Evolutionary conservation across 169 alveolate species (phyloP).

Genomic region (Babesia ovis): DNA sequence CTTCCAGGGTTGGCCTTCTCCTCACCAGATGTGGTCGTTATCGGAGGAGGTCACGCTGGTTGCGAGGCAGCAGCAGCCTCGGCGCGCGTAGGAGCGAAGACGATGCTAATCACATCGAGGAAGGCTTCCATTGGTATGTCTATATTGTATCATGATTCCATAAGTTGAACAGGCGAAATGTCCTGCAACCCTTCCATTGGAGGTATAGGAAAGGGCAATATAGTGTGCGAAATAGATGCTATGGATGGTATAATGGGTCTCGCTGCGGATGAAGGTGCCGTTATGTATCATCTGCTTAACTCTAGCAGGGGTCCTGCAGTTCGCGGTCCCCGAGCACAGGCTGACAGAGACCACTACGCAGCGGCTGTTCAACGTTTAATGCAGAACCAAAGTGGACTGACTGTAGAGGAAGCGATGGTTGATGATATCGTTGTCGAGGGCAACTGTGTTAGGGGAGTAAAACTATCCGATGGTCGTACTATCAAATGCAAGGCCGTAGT

Average conservation of each 20-base stretch:
- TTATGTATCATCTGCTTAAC: slow-evolving; percentile 86
- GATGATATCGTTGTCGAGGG: slow-evolving; percentile 65
- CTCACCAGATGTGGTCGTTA: slow-evolving; percentile 79
- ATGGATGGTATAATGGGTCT: slow-evolving; percentile 89
- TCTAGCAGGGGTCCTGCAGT: slow-evolving; percentile 90
- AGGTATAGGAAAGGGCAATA: slow-evolving; percentile 91
- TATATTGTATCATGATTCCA: background rate
- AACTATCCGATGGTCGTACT: slow-evolving; percentile 61
- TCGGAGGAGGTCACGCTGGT: slow-evolving; percentile 95
- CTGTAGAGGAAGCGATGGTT: slow-evolving; percentile 65
- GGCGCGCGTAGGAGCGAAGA: slow-evolving; percentile 87
- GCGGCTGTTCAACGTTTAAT: slow-evolving; percentile 67
- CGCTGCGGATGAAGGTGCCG: slow-evolving; percentile 86
- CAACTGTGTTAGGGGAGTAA: slow-evolving; percentile 66
- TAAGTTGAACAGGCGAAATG: slow-evolving; percentile 72
- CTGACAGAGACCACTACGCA: slow-evolving; percentile 86
- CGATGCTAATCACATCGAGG: slow-evolving; percentile 83
- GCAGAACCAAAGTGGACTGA: slow-evolving; percentile 8
- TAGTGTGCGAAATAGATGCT: slow-evolving; percentile 91
- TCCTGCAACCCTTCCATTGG: slow-evolving; percentile 91
- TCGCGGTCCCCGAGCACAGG: slow-evolving; percentile 89
- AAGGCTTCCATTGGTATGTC: slow-evolving; percentile 72
- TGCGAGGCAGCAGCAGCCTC: slow-evolving; percentile 91
- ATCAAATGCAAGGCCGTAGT: slow-evolving; percentile 72
- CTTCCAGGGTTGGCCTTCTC: slow-evolving; percentile 16